A percentile compares a stretch with the other conserved stretches of the same genome.
These are phyloP conservation scores for Penicillium cataractarum DNA, from an alignment of 495 filamentous ascomycete species.

Conservation along the genomic window DNA sequence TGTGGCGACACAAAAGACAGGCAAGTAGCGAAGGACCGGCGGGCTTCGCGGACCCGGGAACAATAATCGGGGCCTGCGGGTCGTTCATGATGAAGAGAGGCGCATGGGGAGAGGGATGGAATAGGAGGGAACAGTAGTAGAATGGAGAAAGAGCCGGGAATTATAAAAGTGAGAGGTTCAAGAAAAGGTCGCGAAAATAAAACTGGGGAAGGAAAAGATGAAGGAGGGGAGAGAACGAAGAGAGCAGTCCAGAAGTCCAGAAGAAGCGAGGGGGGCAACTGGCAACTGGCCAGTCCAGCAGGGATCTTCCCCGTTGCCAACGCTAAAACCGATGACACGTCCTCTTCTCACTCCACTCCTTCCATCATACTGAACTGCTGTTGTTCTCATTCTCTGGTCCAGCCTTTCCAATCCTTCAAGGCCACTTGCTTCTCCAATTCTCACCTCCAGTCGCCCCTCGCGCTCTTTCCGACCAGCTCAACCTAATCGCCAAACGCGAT, in stretches of 20 bases:
- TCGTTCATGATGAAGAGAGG: slow-evolving; percentile 28
- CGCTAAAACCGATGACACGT: slow-evolving; percentile 2
- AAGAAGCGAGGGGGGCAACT: neutral
- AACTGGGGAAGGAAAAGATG: neutral
- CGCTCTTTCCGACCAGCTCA: neutral
- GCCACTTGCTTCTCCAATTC: neutral
- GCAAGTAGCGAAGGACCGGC: slow-evolving; percentile 51
- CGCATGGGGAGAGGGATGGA: slow-evolving; percentile 5
- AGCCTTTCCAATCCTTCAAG: neutral
- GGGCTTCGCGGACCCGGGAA: slow-evolving; percentile 26
- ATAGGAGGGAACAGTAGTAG: neutral
- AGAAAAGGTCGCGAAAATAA: neutral
- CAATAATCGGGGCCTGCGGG: slow-evolving; percentile 15
- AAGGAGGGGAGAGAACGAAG: slow-evolving; percentile 6
- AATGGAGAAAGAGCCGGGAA: neutral
- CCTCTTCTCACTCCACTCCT: too few relatives aligned
- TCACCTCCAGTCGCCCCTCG: neutral
- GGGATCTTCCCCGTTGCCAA: neutral
- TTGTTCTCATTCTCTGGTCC: neutral
- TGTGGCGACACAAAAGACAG: slow-evolving; percentile 60
- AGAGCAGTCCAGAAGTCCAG: neutral
- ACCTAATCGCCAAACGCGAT: neutral
- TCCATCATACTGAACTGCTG: too few relatives aligned
- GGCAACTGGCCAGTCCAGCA: neutral
- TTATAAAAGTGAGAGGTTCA: neutral